A percentile compares a stretch with the other conserved stretches of the same genome.
Evolutionary conservation across 108 stramenopile species (phyloP).

Genomic region (Tribonema minus): DNA sequence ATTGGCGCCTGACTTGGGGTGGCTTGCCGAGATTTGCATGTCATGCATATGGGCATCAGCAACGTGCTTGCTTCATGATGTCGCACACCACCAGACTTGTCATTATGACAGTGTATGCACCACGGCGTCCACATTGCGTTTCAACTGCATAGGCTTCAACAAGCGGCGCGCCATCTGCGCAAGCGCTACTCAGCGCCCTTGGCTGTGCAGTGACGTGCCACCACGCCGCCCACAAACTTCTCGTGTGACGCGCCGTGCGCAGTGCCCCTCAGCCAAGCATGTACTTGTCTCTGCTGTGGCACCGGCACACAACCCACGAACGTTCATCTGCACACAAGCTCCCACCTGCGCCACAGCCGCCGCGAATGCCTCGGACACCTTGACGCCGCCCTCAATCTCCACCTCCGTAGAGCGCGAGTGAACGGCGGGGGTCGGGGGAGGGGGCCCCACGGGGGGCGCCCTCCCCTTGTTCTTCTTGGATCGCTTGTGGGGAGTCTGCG

Average conservation of each 20-base stretch:
- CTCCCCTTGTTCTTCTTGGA: constrained; percentile 10
- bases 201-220: too few species aligned
- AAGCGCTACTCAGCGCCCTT: too few species aligned
- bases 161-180: too few species aligned
- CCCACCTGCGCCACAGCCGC: background rate
- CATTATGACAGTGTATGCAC: too few species aligned
- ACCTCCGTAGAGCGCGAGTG: background rate
- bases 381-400: background rate
- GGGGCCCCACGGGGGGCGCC: background rate
- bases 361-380: constrained; percentile 25
- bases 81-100: too few species aligned
- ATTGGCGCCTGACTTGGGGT: too few species aligned
- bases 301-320: background rate
- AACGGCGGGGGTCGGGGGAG: constrained; percentile 6
- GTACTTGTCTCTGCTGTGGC: background rate
- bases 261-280: background rate
- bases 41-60: too few species aligned
- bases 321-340: background rate
- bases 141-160: too few species aligned
- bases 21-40: too few species aligned
- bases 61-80: too few species aligned
- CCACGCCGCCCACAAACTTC: background rate
- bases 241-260: background rate
- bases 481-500: too few species aligned
- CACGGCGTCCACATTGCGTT: too few species aligned